Evolutionary conservation across 2,329 filamentous ascomycete genomes (phyloP).

Genomic region (Venturia nashicola): DNA sequence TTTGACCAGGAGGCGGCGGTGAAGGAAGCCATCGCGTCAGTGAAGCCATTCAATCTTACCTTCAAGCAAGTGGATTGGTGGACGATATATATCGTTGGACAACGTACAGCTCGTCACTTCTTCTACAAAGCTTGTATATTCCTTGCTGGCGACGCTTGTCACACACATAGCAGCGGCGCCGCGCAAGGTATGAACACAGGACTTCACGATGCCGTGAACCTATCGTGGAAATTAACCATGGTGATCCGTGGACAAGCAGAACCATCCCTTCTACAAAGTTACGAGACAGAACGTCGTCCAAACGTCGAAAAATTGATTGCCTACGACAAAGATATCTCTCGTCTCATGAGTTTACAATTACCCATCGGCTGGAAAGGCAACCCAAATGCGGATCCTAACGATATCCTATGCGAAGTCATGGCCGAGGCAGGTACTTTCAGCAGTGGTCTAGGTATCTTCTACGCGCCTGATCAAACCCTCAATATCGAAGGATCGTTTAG

Average conservation of each 20-base stretch:
- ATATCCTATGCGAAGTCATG: constrained; percentile 18
- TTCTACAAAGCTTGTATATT: constrained; percentile 21
- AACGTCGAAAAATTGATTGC: constrained; percentile 32
- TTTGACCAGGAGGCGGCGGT: constrained; percentile 26
- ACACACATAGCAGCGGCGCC: constrained; percentile 43
- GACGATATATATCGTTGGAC: constrained; percentile 31
- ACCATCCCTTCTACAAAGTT: constrained; percentile 30
- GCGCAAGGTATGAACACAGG: constrained; percentile 49
- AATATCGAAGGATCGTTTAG: constrained; percentile 16
- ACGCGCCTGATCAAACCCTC: constrained; percentile 23
- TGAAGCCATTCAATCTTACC: constrained; percentile 27
- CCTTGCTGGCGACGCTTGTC: constrained; percentile 45
- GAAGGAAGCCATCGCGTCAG: constrained; percentile 26
- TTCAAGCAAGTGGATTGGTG: constrained; percentile 32
- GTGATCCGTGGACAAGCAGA: constrained; percentile 28
- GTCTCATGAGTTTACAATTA: constrained; percentile 22
- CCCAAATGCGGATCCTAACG: constrained; percentile 17
- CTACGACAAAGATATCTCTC: constrained; percentile 23
- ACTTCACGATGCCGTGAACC: constrained; percentile 40
- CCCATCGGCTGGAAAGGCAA: constrained; percentile 23
- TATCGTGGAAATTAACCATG: constrained; percentile 42
- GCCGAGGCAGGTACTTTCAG: constrained; percentile 19
- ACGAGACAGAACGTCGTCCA: constrained; percentile 35
- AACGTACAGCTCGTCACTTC: constrained; percentile 16
- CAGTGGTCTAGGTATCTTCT: constrained; percentile 18